phyloP scores from a whole-genome alignment of 345 rosid species.

The Toxicodendron radicans region DNA sequence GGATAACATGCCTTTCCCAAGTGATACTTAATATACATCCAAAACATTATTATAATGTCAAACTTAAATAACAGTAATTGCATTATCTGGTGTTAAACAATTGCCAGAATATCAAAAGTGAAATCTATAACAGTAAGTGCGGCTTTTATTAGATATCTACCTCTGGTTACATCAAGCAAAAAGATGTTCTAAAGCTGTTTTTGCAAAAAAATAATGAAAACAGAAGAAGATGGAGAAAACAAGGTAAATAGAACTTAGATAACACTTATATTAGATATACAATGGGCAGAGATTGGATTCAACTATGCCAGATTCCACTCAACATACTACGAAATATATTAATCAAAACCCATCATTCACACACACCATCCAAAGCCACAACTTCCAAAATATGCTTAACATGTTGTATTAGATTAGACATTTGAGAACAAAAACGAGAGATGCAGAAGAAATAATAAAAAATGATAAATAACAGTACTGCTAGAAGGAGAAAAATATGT shows the following conservation, averaged over 20 bases:
- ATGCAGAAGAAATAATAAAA: too few species aligned
- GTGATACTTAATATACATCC: slow-evolving; percentile 41
- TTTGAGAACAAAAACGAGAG: too few species aligned
- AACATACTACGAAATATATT: slow-evolving; percentile 69
- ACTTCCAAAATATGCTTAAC: too few species aligned
- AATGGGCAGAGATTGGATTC: slow-evolving; percentile 27
- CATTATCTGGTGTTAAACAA: slow-evolving; percentile 17
- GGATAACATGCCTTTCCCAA: slow-evolving; percentile 37
- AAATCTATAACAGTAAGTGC: slow-evolving; percentile 27
- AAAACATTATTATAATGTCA: slow-evolving; percentile 11
- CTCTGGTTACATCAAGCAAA: slow-evolving; percentile 37
- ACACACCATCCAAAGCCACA: too few species aligned
- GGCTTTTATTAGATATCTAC: slow-evolving; percentile 32
- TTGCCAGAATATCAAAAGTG: slow-evolving; percentile 20
- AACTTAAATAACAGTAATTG: slow-evolving; percentile 21
- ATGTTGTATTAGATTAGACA: too few species aligned
- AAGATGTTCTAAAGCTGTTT: slow-evolving; percentile 35
- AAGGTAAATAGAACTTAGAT: slow-evolving; percentile 21
- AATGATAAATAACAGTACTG: too few species aligned
- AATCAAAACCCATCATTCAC: too few species aligned
- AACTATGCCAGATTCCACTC: slow-evolving; percentile 81
- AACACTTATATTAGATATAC: slow-evolving; percentile 41
- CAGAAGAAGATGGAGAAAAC: slow-evolving; percentile 8
- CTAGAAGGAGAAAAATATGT: too few species aligned
- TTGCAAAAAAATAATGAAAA: slow-evolving; percentile 10